Base-by-base conservation (phyloP, 2,329 filamentous ascomycete genomes). In the Exophiala spinifera region DNA sequence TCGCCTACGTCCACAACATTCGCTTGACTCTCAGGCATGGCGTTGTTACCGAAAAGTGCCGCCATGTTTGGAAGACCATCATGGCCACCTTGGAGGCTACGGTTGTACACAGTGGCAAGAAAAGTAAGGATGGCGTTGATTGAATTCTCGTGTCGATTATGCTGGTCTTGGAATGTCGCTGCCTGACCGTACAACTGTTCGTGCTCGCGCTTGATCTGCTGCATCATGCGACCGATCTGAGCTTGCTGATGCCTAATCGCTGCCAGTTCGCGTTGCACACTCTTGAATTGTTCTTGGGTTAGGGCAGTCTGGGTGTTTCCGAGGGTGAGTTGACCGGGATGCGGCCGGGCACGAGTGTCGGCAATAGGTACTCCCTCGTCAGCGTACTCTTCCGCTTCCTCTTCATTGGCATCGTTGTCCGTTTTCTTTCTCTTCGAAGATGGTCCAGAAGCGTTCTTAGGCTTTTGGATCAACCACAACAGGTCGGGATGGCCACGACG, bases 101-200 rank as follows among this genome's bases (percentile, higher is more conserved):
- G 87, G 60, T 95, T 88, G 73, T 97, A 99, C 39, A 99, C 92
- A 11, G 95, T 97, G 43, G 92, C 94, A 17, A 99, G 80, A 70
- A 99, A 97, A 46, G 91, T 95, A 39, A 99, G 80, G 59, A 99
- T 97, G n/a, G 92, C 92, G 67, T 96, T 97, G 72, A 99, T 97
- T 0, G 92, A 96, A 68, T 92, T 96, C 69, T 99, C 94, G 66
- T 99, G 94, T n/a, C 94, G 86, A 63, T 92, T 91, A 67, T 97
- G 92, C 67, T 95, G 84, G 55, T 84, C 88, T 70, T 97, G 91
- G 68, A 96, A 96, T 54, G 88, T 85, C 42, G 88, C 81, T 0
- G 92, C 91, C 70, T 96, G 91, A 52, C 88, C 87, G 65, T 91
- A 95, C 25, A 96, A 81, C 58, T 92, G 85, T 57, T 90, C 85